These are phyloP conservation scores for Cercospora berteroae DNA, from an alignment of 2,329 filamentous ascomycete species.

Conservation along the genomic window DNA sequence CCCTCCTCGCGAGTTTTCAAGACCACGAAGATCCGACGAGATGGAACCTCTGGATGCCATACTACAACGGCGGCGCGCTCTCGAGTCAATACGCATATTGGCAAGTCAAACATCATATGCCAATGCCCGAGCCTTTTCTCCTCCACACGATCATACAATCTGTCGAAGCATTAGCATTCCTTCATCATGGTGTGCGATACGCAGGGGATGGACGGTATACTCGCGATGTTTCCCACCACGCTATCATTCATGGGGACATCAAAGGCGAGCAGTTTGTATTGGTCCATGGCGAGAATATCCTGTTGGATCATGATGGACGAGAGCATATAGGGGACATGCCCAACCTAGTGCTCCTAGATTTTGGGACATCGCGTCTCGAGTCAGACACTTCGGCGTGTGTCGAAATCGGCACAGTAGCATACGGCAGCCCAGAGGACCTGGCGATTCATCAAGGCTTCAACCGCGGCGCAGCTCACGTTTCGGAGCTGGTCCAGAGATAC, in stretches of 20 bases:
- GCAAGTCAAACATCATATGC: background rate
- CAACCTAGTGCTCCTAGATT: constrained; percentile 20
- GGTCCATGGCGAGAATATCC: constrained; percentile 4
- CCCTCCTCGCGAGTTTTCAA: background rate
- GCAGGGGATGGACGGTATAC: constrained; percentile 10
- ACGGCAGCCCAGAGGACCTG: background rate
- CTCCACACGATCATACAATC: constrained; percentile 22
- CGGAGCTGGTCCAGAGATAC: constrained; percentile 3
- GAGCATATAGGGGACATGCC: constrained; percentile 10
- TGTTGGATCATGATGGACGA: constrained; percentile 13
- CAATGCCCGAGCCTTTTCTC: constrained; percentile 19
- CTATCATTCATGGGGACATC: constrained; percentile 21
- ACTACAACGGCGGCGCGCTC: constrained; percentile 20
- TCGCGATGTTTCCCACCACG: background rate
- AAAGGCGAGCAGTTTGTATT: constrained; percentile 20
- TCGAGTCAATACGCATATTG: constrained; percentile 1
- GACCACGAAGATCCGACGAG: background rate
- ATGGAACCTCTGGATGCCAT: constrained; percentile 18
- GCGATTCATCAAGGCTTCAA: background rate
- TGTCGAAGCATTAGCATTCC: constrained; percentile 15
- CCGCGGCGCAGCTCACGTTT: background rate
- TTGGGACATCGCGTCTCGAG: constrained; percentile 10
- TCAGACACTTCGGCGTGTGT: background rate
- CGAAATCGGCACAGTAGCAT: background rate
- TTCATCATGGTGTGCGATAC: constrained; percentile 21